These are phyloP conservation scores for Sclerotiophoma versabilis DNA, from an alignment of 2,329 filamentous ascomycete genomes.

Conservation along the genomic window DNA sequence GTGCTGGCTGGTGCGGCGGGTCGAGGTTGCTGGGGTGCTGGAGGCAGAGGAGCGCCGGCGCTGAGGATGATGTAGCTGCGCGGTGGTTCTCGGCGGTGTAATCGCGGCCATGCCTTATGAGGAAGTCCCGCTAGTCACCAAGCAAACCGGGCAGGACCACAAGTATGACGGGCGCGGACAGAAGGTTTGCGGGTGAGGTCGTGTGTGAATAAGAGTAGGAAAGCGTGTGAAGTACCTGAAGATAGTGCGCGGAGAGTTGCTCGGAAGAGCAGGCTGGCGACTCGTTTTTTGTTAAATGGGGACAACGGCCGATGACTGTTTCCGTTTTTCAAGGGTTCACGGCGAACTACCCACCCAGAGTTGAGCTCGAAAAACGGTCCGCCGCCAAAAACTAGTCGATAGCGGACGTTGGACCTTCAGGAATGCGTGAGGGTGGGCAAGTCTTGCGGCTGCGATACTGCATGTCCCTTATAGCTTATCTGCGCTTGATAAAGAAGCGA, in stretches of 20 bases:
- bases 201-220: not conserved
- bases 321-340: constrained; percentile 12
- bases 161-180: constrained; percentile 9
- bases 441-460: constrained; percentile 2
- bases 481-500: constrained; percentile 7
- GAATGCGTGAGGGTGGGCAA: constrained; percentile 6
- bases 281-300: not conserved
- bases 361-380: constrained; percentile 3
- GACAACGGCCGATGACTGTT: constrained; percentile 16
- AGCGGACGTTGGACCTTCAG: constrained; percentile 17
- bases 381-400: constrained; percentile 15
- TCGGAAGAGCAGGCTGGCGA: constrained; percentile 11
- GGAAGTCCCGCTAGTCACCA: constrained; percentile 7
- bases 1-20: constrained; percentile 53
- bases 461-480: constrained; percentile 17
- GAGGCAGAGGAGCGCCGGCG: constrained; percentile 32
- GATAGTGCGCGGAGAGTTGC: constrained; percentile 1
- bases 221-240: not conserved
- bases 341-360: constrained; percentile 3
- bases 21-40: constrained; percentile 18
- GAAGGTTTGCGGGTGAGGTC: constrained; percentile 1
- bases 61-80: constrained; percentile 24
- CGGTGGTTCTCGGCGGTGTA: constrained; percentile 23
- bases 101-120: constrained; percentile 19
- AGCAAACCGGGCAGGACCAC: constrained; percentile 10